These are phyloP conservation scores for Symbiodinium pilosum DNA, from an alignment of 73 alveolate species.

Conservation along the genomic window DNA sequence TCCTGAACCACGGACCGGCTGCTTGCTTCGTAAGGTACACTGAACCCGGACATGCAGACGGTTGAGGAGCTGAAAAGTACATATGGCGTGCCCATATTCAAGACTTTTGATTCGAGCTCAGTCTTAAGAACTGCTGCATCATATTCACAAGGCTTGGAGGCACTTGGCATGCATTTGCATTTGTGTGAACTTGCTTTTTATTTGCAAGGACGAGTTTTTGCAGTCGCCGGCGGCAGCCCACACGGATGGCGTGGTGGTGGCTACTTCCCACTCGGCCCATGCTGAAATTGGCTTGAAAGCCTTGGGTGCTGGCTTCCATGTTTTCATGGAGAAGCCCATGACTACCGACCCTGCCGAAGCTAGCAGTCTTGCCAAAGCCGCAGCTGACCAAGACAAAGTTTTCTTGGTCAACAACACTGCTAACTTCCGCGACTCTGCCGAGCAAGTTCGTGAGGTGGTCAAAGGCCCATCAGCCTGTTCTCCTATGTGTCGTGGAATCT, in stretches of 20 bases:
- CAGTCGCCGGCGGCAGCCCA: slow-evolving; percentile 31
- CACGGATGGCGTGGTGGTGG: slow-evolving; percentile 71
- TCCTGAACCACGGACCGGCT: too few relatives aligned
- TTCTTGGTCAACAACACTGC: slow-evolving; percentile 91
- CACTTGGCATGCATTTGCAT: not conserved
- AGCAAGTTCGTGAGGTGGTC: slow-evolving; percentile 37
- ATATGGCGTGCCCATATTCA: slow-evolving; percentile 46
- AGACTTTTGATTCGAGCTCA: slow-evolving; percentile 45
- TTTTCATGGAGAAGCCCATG: slow-evolving; percentile 88
- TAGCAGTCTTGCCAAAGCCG: not conserved
- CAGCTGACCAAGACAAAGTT: slow-evolving; percentile 16
- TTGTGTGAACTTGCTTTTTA: not conserved
- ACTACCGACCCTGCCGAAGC: slow-evolving; percentile 71
- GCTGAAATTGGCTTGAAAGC: slow-evolving; percentile 36
- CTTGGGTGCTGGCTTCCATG: slow-evolving; percentile 30
- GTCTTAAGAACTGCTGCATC: too few relatives aligned
- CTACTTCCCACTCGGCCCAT: slow-evolving; percentile 52
- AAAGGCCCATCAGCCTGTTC: not conserved
- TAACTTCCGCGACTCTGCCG: slow-evolving; percentile 37
- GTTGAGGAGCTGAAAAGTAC: slow-evolving; percentile 20
- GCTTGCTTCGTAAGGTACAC: slow-evolving; percentile 7
- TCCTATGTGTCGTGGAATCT: too few relatives aligned
- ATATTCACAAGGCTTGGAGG: too few relatives aligned
- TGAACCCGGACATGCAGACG: slow-evolving; percentile 75
- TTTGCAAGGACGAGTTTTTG: slow-evolving; percentile 42